Conservation (phyloP, 768 basidiomycete species). For the Leccinum disarticulatum region DNA sequence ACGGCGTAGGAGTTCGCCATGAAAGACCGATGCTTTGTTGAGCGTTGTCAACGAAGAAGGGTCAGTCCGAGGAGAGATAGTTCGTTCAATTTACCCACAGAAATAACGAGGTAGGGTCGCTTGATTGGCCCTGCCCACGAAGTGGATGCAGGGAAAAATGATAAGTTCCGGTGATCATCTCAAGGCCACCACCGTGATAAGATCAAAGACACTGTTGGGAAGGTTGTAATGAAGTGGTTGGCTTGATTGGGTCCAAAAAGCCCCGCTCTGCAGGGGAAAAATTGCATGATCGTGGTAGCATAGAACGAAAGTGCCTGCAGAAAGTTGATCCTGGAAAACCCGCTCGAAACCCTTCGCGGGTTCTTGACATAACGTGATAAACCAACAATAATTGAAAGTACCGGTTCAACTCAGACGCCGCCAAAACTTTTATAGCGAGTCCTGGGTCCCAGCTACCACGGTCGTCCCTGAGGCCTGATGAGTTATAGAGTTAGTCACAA, state of each 20-base stretch:
- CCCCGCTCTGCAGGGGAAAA: neutral
- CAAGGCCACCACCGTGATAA: neutral
- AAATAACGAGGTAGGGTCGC: neutral
- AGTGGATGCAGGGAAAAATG: neutral
- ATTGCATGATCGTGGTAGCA: neutral
- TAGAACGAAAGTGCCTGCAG: neutral
- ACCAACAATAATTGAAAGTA: neutral
- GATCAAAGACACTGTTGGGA: neutral
- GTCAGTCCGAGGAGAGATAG: neutral
- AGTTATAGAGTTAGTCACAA: no score
- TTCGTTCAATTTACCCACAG: neutral
- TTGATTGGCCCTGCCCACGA: neutral
- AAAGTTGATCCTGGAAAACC: neutral
- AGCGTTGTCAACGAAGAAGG: neutral
- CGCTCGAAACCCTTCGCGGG: constrained; percentile 13
- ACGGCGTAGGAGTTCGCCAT: neutral
- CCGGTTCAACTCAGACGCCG: neutral
- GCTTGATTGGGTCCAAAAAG: neutral
- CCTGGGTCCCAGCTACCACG: neutral
- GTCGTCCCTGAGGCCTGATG: neutral
- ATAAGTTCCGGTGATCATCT: neutral
- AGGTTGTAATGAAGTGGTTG: no score
- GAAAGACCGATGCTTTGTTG: neutral
- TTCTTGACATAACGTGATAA: neutral
- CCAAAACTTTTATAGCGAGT: neutral